These are phyloP conservation scores for Dillenia turbinata DNA, from an alignment of 164 flowering plant species.

Conservation along the genomic window DNA sequence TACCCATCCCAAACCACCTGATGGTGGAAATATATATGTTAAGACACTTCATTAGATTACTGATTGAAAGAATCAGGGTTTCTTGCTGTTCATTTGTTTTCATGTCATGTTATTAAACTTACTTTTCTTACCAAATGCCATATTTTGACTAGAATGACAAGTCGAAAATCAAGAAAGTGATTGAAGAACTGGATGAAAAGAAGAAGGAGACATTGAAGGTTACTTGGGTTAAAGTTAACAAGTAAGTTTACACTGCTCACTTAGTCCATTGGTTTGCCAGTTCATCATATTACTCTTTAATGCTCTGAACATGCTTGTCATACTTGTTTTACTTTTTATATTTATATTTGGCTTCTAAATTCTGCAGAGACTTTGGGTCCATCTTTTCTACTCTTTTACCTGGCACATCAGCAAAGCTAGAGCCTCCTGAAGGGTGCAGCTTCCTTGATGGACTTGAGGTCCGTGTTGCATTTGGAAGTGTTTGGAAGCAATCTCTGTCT, in stretches of 20 bases:
- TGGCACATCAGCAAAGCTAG: slow-evolving; percentile 93
- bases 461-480: slow-evolving; percentile 94
- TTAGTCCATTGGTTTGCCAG: not conserved
- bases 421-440: slow-evolving; percentile 92
- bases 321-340: slow-evolving; percentile 1
- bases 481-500: slow-evolving; percentile 97
- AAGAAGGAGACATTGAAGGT: slow-evolving; percentile 94
- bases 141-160: slow-evolving; percentile 73
- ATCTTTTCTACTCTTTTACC: slow-evolving; percentile 94
- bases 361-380: slow-evolving; percentile 90
- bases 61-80: no score
- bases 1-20: no score
- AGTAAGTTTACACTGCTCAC: slow-evolving; percentile 30
- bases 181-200: slow-evolving; percentile 98
- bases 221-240: slow-evolving; percentile 95
- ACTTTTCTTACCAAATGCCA: not conserved
- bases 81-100: not conserved
- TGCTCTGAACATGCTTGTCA: not conserved
- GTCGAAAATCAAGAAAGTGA: slow-evolving; percentile 83
- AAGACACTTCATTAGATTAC: no score
- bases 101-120: not conserved
- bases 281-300: not conserved
- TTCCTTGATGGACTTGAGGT: slow-evolving; percentile 99
- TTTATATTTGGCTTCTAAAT: not conserved
- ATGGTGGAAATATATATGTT: no score